Evolutionary conservation across 345 rosid genomes (phyloP).

Genomic region (Sisymbrium altissimum): DNA sequence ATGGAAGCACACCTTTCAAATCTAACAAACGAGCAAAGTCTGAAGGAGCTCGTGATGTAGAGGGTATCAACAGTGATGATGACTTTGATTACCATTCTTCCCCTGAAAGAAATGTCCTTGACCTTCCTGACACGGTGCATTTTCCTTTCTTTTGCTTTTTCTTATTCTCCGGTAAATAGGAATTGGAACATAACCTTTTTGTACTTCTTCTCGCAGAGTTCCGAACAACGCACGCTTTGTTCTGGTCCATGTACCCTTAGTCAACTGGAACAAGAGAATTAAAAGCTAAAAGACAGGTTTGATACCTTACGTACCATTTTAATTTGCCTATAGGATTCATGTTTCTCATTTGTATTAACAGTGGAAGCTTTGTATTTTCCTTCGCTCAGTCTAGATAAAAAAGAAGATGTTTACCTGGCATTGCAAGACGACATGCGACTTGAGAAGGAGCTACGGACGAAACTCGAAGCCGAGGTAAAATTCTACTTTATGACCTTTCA

Average conservation of each 20-base stretch:
- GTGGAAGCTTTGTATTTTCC: not conserved
- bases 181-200: not conserved
- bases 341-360: not conserved
- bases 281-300: conserved; percentile 55
- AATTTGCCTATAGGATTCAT: not conserved
- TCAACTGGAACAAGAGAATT: conserved; percentile 57
- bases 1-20: conserved; percentile 17
- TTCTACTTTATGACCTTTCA: not conserved
- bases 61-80: not conserved
- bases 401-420: conserved; percentile 23
- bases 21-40: conserved; percentile 36
- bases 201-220: conserved; percentile 32
- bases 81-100: not conserved
- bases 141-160: not conserved
- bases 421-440: conserved; percentile 21
- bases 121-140: conserved; percentile 13
- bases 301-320: conserved; percentile 8
- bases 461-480: conserved; percentile 55
- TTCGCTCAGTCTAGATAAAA: conserved; percentile 34
- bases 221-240: conserved; percentile 8
- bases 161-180: not conserved
- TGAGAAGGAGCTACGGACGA: conserved; percentile 48
- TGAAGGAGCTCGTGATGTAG: conserved; percentile 1
- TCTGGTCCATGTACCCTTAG: conserved; percentile 33
- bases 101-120: conserved; percentile 5